phyloP scores from a whole-genome alignment of 2,329 filamentous ascomycete species.

The Grosmannia serpens region DNA sequence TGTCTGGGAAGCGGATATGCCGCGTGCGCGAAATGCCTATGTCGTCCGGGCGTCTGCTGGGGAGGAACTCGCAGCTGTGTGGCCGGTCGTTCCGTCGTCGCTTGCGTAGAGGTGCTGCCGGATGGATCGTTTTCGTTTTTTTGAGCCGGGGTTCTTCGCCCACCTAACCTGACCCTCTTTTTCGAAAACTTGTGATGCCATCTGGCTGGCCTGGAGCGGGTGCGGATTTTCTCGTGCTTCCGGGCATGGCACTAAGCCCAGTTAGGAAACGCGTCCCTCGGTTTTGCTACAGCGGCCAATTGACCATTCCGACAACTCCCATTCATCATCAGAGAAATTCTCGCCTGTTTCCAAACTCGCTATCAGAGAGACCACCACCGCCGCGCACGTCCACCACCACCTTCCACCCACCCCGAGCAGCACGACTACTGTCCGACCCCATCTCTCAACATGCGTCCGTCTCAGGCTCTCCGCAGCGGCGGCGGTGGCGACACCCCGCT shows the following conservation, averaged over 20 bases:
- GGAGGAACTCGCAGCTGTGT: not conserved
- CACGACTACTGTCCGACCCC: not conserved
- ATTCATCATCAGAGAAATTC: slow-evolving; percentile 13
- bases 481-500: slow-evolving; percentile 28
- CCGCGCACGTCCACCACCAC: not conserved
- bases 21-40: not conserved
- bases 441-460: slow-evolving; percentile 28
- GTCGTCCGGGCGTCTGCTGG: not conserved
- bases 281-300: slow-evolving; percentile 5
- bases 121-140: not conserved
- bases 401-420: not conserved
- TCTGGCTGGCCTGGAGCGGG: not conserved
- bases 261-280: not conserved
- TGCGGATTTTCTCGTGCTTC: slow-evolving; percentile 1
- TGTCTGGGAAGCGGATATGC: not conserved
- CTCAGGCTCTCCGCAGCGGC: slow-evolving; percentile 29
- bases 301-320: slow-evolving; percentile 16
- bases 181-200: not conserved
- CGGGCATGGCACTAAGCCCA: not conserved
- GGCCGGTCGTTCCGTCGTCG: slow-evolving; percentile 1
- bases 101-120: not conserved
- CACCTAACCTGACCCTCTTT: not conserved
- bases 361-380: not conserved
- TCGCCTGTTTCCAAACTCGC: slow-evolving; percentile 6
- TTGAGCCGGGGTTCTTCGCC: not conserved